Conservation (phyloP, 2,329 filamentous ascomycete species). For the Geosmithia morbida region DNA sequence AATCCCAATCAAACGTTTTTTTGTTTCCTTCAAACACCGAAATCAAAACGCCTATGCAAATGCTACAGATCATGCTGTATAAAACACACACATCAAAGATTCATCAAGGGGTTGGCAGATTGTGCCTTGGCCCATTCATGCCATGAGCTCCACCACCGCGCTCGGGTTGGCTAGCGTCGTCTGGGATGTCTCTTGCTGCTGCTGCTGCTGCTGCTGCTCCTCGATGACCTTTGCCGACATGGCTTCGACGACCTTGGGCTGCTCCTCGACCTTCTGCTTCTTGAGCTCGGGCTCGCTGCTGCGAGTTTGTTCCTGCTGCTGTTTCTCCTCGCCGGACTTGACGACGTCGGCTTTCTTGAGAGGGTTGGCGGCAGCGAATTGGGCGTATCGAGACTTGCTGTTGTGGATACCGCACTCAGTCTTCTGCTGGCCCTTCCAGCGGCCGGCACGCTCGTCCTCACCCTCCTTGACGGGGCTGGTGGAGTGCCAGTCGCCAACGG, state of each 20-base stretch:
- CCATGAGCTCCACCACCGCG: neutral
- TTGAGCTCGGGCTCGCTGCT: neutral
- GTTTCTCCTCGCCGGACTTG: neutral
- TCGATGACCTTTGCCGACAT: constrained; percentile 68
- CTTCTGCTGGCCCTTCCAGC: constrained; percentile 94
- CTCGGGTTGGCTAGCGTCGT: neutral
- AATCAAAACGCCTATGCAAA: constrained; percentile 1
- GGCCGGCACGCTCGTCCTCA: constrained; percentile 89
- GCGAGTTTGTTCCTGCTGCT: neutral
- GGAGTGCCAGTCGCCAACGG: constrained; percentile 95
- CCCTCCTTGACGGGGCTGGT: constrained; percentile 79
- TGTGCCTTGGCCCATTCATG: neutral
- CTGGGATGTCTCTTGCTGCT: neutral
- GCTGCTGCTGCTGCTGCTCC: constrained; percentile 2
- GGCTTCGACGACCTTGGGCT: constrained; percentile 31
- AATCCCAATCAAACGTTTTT: neutral
- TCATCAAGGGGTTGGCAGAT: neutral
- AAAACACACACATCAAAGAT: neutral
- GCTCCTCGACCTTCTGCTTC: neutral
- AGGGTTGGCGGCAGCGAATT: constrained; percentile 32
- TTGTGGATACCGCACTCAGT: constrained; percentile 99
- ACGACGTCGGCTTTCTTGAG: neutral
- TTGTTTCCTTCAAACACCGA: neutral
- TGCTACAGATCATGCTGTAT: constrained; percentile 1
- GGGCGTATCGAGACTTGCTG: constrained; percentile 83